Percentiles rank a stretch among this genome's conserved stretches.
Conservation (phyloP, 1,284 basidiomycete species). For the Ganoderma lucidum region DNA sequence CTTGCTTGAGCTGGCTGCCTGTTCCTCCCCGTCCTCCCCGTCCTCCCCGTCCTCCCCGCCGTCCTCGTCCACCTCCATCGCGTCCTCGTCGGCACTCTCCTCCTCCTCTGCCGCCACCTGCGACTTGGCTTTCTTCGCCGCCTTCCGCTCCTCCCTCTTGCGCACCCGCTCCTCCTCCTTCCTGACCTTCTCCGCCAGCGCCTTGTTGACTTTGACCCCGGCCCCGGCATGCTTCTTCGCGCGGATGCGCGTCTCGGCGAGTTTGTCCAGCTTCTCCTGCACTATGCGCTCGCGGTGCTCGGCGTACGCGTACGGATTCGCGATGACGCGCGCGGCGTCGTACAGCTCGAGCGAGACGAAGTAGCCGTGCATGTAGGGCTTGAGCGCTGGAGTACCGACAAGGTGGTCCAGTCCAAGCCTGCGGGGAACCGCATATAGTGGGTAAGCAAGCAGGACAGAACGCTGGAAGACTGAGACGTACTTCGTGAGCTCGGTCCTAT, state of each 20-base stretch:
- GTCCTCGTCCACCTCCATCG: slow-evolving; percentile 51
- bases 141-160: slow-evolving; percentile 69
- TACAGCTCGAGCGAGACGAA: slow-evolving; percentile 96
- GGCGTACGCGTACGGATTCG: slow-evolving; percentile 95
- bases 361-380: slow-evolving; percentile 99
- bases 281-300: slow-evolving; percentile 93
- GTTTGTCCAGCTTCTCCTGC: slow-evolving; percentile 90
- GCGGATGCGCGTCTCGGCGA: slow-evolving; percentile 93
- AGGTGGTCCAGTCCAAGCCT: slow-evolving; percentile 95
- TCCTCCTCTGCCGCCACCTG: slow-evolving; percentile 43
- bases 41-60: slow-evolving; percentile 40
- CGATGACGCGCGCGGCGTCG: slow-evolving; percentile 93
- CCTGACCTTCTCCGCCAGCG: slow-evolving; percentile 86
- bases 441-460: slow-evolving; percentile 16
- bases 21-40: slow-evolving; percentile 37
- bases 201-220: slow-evolving; percentile 87
- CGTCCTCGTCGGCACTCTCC: slow-evolving; percentile 44
- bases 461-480: slow-evolving; percentile 49
- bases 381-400: slow-evolving; percentile 92
- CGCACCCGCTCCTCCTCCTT: slow-evolving; percentile 77
- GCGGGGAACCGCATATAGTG: slow-evolving; percentile 2
- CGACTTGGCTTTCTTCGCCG: slow-evolving; percentile 51
- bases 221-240: slow-evolving; percentile 62
- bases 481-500: slow-evolving; percentile 87
- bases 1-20: slow-evolving; percentile 45